These are phyloP conservation scores for Picea sitchensis DNA, from an alignment of 75 land plant genomes.

Conservation along the genomic window DNA sequence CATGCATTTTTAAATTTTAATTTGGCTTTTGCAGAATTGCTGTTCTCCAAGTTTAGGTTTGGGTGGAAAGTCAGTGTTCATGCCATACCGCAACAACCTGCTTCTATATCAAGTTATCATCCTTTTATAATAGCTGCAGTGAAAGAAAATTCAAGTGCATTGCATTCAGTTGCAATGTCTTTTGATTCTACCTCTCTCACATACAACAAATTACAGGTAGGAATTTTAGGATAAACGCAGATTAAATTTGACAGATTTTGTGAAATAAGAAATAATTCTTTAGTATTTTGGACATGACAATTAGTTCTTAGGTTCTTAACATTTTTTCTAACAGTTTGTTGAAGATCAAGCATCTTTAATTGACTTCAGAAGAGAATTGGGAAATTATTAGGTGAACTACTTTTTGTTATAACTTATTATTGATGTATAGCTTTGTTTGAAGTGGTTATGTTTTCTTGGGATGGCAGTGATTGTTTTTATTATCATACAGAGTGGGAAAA, in stretches of 20 bases:
- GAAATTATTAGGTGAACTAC: not conserved
- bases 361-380: not conserved
- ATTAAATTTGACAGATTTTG: too few relatives aligned
- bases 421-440: not conserved
- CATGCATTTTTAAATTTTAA: not conserved
- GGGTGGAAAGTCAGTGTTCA: constrained; percentile 74
- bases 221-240: not conserved
- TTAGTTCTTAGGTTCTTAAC: not conserved
- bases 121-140: constrained; percentile 68
- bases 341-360: not conserved
- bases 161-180: constrained; percentile 32
- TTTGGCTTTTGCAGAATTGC: constrained; percentile 42
- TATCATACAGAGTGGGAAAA: not conserved
- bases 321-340: not conserved
- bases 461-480: not conserved
- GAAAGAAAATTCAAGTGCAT: constrained; percentile 32
- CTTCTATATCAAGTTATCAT: constrained; percentile 32
- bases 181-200: constrained; percentile 26
- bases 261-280: not conserved
- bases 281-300: not conserved
- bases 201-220: constrained; percentile 24
- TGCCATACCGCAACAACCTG: constrained; percentile 41
- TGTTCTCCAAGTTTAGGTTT: constrained; percentile 72
- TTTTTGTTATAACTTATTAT: not conserved
- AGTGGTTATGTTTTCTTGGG: not conserved